Conservation (phyloP, 805 yeast genomes). For the Metschnikowia corniflorae region DNA sequence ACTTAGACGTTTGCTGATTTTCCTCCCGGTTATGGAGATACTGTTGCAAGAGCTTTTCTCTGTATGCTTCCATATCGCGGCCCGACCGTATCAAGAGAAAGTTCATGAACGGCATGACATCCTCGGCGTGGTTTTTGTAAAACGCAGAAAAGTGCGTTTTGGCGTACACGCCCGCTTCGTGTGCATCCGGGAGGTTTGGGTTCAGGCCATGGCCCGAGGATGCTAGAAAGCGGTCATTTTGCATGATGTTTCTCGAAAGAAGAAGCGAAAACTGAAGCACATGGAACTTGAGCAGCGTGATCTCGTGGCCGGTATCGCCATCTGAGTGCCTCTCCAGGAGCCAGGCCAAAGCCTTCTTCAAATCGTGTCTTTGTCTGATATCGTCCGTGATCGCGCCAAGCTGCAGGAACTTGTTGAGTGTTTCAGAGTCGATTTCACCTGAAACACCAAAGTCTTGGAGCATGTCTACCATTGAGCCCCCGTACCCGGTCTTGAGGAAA, state of each 20-base stretch:
- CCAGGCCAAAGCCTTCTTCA: slow-evolving; percentile 33
- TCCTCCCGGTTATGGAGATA: slow-evolving; percentile 9
- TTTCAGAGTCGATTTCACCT: slow-evolving; percentile 20
- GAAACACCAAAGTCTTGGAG: slow-evolving; percentile 21
- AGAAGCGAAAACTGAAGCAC: slow-evolving; percentile 35
- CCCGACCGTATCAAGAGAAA: slow-evolving; percentile 23
- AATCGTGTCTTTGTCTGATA: slow-evolving; percentile 30
- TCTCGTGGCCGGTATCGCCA: slow-evolving; percentile 12
- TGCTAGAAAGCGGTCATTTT: neutral
- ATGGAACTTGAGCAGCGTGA: slow-evolving; percentile 40
- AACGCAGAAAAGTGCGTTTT: slow-evolving; percentile 34
- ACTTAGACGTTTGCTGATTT: slow-evolving; percentile 16
- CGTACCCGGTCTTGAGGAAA: slow-evolving; percentile 38
- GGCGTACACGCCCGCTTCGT: slow-evolving; percentile 36
- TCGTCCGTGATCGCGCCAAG: slow-evolving; percentile 35
- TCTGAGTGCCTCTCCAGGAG: slow-evolving; percentile 20
- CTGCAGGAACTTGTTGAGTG: slow-evolving; percentile 26
- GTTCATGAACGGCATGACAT: slow-evolving; percentile 35
- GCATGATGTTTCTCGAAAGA: slow-evolving; percentile 10
- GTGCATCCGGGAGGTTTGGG: slow-evolving; percentile 21
- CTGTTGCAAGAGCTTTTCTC: slow-evolving; percentile 1
- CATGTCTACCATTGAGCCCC: slow-evolving; percentile 32
- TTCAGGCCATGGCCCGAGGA: neutral
- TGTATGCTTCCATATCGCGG: slow-evolving; percentile 4
- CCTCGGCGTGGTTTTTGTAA: slow-evolving; percentile 29